phyloP scores from a whole-genome alignment of 768 basidiomycete species.

The Leccinum aurantiacum region DNA sequence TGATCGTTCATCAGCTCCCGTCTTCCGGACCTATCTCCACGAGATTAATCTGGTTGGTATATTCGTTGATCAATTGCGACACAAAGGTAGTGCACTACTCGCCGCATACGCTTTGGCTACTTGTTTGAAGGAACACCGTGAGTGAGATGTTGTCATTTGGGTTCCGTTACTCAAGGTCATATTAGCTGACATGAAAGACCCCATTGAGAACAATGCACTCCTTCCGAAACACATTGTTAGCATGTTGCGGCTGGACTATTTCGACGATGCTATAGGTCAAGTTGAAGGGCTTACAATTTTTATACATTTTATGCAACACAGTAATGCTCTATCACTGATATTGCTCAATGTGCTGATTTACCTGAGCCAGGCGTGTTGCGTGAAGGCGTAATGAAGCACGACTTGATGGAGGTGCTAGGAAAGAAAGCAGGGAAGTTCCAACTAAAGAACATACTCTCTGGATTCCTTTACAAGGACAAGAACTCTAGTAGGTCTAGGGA shows the following conservation, averaged over 20 bases:
- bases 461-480: constrained; percentile 23
- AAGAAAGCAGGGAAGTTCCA: constrained; percentile 14
- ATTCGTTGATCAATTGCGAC: constrained; percentile 19
- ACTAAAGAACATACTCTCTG: constrained; percentile 19
- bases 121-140: constrained; percentile 18
- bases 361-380: constrained; percentile 12
- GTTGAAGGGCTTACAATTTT: constrained; percentile 29
- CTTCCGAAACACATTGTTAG: constrained; percentile 14
- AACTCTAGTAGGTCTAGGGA: constrained; percentile 15
- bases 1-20: constrained; percentile 8
- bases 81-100: constrained; percentile 17
- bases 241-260: constrained; percentile 25
- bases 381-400: constrained; percentile 10
- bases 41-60: constrained; percentile 5
- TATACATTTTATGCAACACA: constrained; percentile 17
- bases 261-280: constrained; percentile 24
- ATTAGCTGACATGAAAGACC: constrained; percentile 15
- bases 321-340: constrained; percentile 8
- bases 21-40: constrained; percentile 11
- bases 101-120: constrained; percentile 22
- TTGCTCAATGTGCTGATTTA: background rate
- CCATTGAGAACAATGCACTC: constrained; percentile 2
- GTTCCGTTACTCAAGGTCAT: background rate
- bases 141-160: background rate
- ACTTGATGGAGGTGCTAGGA: constrained; percentile 20